A percentile compares a stretch with the other conserved stretches of the same genome.
phyloP scores from a whole-genome alignment of 306 rosid species.

The Prunus padus region DNA sequence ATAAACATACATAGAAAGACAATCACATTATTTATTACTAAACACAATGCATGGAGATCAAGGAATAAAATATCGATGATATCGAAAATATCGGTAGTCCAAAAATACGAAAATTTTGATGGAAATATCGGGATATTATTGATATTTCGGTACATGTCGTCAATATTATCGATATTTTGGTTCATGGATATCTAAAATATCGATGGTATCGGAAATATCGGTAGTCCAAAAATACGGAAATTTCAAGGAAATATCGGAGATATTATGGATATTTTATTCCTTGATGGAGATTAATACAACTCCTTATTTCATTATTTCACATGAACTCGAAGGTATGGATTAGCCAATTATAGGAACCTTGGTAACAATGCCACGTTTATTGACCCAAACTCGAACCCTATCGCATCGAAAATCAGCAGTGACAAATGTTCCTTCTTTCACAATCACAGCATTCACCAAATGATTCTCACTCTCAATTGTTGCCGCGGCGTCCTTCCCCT shows the following conservation, averaged over 20 bases:
- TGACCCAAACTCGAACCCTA: conserved; percentile 54
- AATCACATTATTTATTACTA: not conserved
- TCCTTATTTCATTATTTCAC: not conserved
- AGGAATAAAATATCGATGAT: no score
- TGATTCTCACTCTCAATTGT: conserved; percentile 42
- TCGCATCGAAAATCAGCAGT: conserved; percentile 42
- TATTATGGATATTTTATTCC: no score
- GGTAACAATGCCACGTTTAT: conserved; percentile 24
- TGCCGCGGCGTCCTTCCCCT: conserved; percentile 37
- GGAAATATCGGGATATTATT: no score
- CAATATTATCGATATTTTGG: no score
- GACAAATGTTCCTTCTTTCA: conserved; percentile 38
- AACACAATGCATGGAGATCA: not conserved
- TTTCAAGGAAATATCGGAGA: no score
- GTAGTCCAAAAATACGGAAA: no score
- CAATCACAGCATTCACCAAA: conserved; percentile 24
- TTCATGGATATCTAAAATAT: no score
- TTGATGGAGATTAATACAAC: not conserved
- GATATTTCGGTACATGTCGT: no score
- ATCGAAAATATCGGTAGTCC: no score
- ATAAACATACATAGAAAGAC: not conserved
- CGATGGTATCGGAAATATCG: no score
- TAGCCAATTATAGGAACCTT: conserved; percentile 47
- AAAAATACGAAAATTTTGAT: no score
- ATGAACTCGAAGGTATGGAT: not conserved